phyloP scores from a whole-genome alignment of 2,329 filamentous ascomycete species.

The Epichloe typhina region DNA sequence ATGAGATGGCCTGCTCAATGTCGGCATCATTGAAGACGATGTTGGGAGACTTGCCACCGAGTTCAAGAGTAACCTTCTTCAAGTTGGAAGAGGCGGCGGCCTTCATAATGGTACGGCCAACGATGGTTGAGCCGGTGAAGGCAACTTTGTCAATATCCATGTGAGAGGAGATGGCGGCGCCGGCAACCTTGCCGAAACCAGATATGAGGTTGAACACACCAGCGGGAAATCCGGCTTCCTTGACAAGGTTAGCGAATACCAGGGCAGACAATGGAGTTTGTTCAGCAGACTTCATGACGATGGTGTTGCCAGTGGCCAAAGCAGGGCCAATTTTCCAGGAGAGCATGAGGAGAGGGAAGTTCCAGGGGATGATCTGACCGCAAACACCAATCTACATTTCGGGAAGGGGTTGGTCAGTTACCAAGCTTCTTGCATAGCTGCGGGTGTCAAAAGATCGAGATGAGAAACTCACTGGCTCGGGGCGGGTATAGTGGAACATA shows the following conservation, averaged over 20 bases:
- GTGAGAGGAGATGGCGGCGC: slow-evolving; percentile 62
- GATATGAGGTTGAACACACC: slow-evolving; percentile 68
- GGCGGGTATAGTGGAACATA: slow-evolving; percentile 69
- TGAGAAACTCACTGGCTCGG: slow-evolving; percentile 50
- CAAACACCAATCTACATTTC: slow-evolving; percentile 50
- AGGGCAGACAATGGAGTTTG: slow-evolving; percentile 62
- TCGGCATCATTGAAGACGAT: slow-evolving; percentile 69
- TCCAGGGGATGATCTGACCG: slow-evolving; percentile 83
- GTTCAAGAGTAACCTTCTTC: slow-evolving; percentile 71
- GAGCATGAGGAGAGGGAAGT: slow-evolving; percentile 72
- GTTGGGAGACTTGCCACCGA: slow-evolving; percentile 70
- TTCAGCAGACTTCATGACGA: slow-evolving; percentile 65
- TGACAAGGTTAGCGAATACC: slow-evolving; percentile 49
- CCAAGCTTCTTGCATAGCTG: neutral
- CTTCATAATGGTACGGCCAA: slow-evolving; percentile 70
- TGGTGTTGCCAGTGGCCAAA: slow-evolving; percentile 56
- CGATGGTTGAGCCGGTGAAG: slow-evolving; percentile 65
- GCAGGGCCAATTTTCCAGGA: slow-evolving; percentile 73
- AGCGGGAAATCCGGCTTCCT: slow-evolving; percentile 66
- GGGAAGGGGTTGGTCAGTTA: neutral
- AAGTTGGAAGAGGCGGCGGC: slow-evolving; percentile 63
- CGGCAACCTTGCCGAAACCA: slow-evolving; percentile 65
- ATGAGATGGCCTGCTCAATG: slow-evolving; percentile 63
- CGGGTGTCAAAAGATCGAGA: neutral
- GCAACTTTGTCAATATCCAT: slow-evolving; percentile 76